Evolutionary conservation across 495 filamentous ascomycete species (phyloP), one percentile per base, ranked within the genome.

Genomic region (Aspergillus indologenus): DNA sequence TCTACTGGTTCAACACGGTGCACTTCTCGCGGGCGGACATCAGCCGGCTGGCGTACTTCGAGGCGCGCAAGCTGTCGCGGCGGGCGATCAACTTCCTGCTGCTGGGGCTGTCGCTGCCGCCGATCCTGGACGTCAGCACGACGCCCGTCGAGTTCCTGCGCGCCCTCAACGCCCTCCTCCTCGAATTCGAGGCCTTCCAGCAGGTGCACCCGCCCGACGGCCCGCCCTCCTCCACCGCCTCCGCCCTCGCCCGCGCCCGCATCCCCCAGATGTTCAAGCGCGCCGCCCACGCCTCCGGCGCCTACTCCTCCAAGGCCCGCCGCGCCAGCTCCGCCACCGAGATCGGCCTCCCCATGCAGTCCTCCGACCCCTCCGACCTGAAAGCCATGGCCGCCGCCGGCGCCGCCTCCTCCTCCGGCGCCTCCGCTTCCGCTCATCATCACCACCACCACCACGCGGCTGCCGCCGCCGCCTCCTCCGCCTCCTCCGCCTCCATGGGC

Each of bases 1-100:
- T 96, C 21, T 97, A 96, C 77, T 98, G 93, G 92, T 96, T 96
- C 73, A 96, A 96, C 74, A 95, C 94, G 0, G 82, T 97, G 46
- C 86, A 94, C 70, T 96, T 96, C 72, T 87, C 90, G 59, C 91
- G 90, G 62, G 71, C 84, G 22, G 91, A 96, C 69, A 80, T 98
- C 29, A 73, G 82, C 29, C 87, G 84, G 60, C 85, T 96, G 70
- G 87, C 95, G 26, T 96, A 91, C 71, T 92, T 96, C 65, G 88
- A 94, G 61, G 71, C 83, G 23, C 84, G 85, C 62, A 93, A 91
- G 66, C 85, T 96, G 29, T 86, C 88, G 58, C 87, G 91, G 45
- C 87, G 86, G 57, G 92, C 95, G 40, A 92, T 91, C 55, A 95
- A 96, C 67, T 98, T 91, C 69, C 85, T 99, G 54, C 82, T 96